phyloP scores from a whole-genome alignment of 202 grass and related monocot species.

The Musa balbisiana region DNA sequence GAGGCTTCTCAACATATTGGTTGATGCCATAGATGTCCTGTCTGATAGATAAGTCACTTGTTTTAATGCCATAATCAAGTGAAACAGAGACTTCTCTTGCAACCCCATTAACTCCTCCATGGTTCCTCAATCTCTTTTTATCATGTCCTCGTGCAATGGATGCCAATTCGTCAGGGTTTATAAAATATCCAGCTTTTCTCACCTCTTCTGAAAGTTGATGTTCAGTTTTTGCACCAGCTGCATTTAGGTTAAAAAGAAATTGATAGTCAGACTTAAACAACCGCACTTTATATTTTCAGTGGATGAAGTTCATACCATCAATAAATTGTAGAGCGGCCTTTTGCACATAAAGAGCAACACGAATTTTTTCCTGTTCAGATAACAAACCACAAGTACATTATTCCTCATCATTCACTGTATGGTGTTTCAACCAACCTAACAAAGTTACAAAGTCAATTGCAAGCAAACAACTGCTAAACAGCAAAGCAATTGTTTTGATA shows the following conservation, averaged over 20 bases:
- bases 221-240: conserved; percentile 47
- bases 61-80: conserved; percentile 45
- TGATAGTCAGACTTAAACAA: neutral
- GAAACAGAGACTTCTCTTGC: conserved; percentile 52
- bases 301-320: conserved; percentile 42
- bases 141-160: conserved; percentile 58
- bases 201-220: conserved; percentile 56
- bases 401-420: neutral
- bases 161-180: conserved; percentile 71
- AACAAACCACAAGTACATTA: neutral
- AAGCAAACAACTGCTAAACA: too few relatives aligned
- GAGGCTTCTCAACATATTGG: conserved; percentile 61
- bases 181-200: conserved; percentile 52
- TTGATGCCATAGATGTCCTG: conserved; percentile 69
- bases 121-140: conserved; percentile 43
- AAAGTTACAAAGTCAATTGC: too few relatives aligned
- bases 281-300: neutral
- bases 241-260: neutral
- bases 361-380: conserved; percentile 63
- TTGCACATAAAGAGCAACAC: conserved; percentile 72
- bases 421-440: too few relatives aligned
- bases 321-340: conserved; percentile 85
- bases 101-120: conserved; percentile 53
- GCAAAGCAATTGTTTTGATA: too few relatives aligned
- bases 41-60: conserved; percentile 42